Percentiles rank a stretch among this genome's conserved stretches.
phyloP scores from a whole-genome alignment of 306 rosid species.

The Prunus kanzakura region DNA sequence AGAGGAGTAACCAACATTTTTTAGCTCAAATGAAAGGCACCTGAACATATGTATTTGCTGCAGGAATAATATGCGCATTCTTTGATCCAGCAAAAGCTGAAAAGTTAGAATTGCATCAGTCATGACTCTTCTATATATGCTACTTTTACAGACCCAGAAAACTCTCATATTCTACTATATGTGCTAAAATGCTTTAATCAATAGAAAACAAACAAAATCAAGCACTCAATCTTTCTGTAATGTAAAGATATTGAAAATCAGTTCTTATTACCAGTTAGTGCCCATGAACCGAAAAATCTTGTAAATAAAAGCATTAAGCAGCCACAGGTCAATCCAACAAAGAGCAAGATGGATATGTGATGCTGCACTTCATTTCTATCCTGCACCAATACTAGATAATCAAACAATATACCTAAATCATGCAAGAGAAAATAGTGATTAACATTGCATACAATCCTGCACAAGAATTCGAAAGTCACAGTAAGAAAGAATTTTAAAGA shows the following conservation, averaged over 20 bases:
- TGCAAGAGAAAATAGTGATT: not conserved
- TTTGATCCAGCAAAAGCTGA: conserved; percentile 82
- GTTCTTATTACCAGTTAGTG: conserved; percentile 63
- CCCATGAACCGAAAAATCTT: conserved; percentile 60
- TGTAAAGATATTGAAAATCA: not conserved
- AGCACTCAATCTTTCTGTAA: not conserved
- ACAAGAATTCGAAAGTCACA: not conserved
- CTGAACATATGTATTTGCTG: conserved; percentile 86
- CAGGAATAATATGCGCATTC: conserved; percentile 62
- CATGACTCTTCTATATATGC: conserved; percentile 18
- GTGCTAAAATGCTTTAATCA: conserved; percentile 6
- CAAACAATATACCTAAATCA: conserved; percentile 10
- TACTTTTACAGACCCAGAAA: conserved; percentile 21
- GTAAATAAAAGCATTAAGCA: conserved; percentile 70
- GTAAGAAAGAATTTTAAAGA: no score
- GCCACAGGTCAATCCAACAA: conserved; percentile 81
- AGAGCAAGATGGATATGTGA: conserved; percentile 68
- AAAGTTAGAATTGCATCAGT: conserved; percentile 31
- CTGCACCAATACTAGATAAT: conserved; percentile 37
- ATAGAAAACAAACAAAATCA: not conserved
- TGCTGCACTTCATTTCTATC: conserved; percentile 82
- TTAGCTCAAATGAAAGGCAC: conserved; percentile 26
- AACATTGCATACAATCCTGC: not conserved
- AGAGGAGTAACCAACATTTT: not conserved
- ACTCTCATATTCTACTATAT: conserved; percentile 11